These are phyloP conservation scores for Phytopythium boreale DNA, from an alignment of 352 stramenopile species.

Conservation along the genomic window DNA sequence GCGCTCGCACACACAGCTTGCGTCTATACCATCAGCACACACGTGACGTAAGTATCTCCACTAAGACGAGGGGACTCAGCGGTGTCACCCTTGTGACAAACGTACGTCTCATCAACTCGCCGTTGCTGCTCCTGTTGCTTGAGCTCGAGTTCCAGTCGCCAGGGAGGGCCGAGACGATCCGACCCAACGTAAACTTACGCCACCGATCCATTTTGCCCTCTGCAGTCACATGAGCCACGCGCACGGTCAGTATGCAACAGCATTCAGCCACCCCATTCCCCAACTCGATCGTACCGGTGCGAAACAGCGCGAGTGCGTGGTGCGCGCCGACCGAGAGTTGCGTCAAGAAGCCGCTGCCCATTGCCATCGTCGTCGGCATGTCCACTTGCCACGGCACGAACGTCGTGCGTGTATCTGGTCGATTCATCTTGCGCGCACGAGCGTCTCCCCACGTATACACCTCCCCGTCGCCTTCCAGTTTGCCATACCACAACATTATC, in stretches of 20 bases:
- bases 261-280: background rate
- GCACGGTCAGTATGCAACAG: background rate
- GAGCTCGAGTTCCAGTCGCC: background rate
- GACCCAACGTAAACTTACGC: constrained; percentile 51
- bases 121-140: background rate
- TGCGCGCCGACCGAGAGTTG: constrained; percentile 57
- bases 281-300: constrained; percentile 23
- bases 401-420: constrained; percentile 37
- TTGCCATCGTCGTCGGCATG: constrained; percentile 4
- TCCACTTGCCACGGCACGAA: constrained; percentile 66
- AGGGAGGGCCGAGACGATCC: constrained; percentile 19
- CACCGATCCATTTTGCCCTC: constrained; percentile 53
- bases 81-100: background rate
- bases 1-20: constrained; percentile 31
- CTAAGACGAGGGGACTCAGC: background rate
- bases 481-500: background rate
- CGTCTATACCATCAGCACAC: constrained; percentile 11
- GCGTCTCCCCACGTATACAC: constrained; percentile 72
- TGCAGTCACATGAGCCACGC: constrained; percentile 5
- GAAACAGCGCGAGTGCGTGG: constrained; percentile 58
- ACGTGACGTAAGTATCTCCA: background rate
- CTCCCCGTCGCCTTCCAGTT: constrained; percentile 39
- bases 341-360: constrained; percentile 36
- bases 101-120: background rate
- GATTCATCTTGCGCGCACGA: constrained; percentile 40